Base-by-base conservation (phyloP, 2,329 filamentous ascomycete genomes). In the Pyrenochaeta sp. region DNA sequence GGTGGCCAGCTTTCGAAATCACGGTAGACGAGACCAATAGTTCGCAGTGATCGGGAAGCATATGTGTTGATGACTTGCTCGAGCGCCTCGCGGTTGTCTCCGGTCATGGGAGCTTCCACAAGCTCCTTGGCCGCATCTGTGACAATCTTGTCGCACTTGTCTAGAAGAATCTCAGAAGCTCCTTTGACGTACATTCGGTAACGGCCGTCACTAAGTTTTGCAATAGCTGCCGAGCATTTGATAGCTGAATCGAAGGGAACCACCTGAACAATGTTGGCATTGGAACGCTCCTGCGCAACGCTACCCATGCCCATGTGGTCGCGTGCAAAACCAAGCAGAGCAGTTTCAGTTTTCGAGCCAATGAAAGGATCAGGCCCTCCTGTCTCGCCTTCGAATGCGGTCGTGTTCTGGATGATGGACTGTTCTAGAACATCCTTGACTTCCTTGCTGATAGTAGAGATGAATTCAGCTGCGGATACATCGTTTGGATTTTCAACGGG, bases 1-100 rank as follows among this genome's bases (percentile, higher is more conserved):
- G 92, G 92, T 21, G 93, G 92, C 92, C 92, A 90, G 47, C 85
- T 84, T 20, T 90, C 85, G 62, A 95, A 96, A 65, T 97, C 92
- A 50, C 87, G 89, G 76, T 92, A 96, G 47, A 92, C 82, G 59
- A 96, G 84, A 37, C 88, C 91, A 63, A 97, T 96, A 1, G 92
- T 96, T 58, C 92, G 86, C 29, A 97, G 82, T 7, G 92, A 96
- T 15, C 89, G 84, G 21, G 85, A 86, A 9, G 92, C 92, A 71
- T 96, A 97, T 41, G 82, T 84, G 58, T 88, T 86, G 63, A 96
- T 96, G 42, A 92, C 81, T 18, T 82, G 78, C 60, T 85, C 84
- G 58, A 97, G 72, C 2, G 79, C 81, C 32, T 85, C 78, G 27
- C 82, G 80, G 60, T 88, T 85, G 12, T 85, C 80, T 1, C 79